Evolutionary conservation across 2,329 filamentous ascomycete species (phyloP), one percentile per base, ranked within the genome.

Genomic region (Diplodia sapinea): DNA sequence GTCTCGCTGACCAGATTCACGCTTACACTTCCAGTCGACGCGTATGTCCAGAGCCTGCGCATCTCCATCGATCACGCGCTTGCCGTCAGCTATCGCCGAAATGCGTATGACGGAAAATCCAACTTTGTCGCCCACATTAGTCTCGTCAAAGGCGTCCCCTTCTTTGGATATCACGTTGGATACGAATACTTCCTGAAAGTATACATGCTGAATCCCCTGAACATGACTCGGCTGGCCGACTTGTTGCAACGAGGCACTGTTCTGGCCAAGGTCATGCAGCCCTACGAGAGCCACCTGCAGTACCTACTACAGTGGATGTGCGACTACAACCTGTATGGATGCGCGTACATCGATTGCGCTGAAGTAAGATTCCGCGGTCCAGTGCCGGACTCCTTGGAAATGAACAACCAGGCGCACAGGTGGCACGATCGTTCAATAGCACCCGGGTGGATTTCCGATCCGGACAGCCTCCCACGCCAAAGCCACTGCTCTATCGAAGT

Each of bases 241-340:
- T 84, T 99, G 57, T 83, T 99, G 51, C 89, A 92, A 20, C 93
- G 97, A 78, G 95, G 95, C 8, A 90, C 90, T 36, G 89, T 99
- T 52, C 87, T 98, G 87, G 92, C 92, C 75, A 87, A 86, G 68
- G 85, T 87, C 29, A 90, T 99, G 52, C 94, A 98, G 75, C 94
- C 95, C 0, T 96, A 95, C 75, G 95, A 99, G 79, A 93, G 92
- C 20, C 96, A 99, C 77, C 79, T 98, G 70, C 93, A 97, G 75
- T 98, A 94, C 76, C 81, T 97, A 9, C 84, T 95, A 11, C 96
- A 99, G 79, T 99, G 96, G 87, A 98, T 99, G 95, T 91, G 90
- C 71, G 96, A 99, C 78, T 99, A 96, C 82, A 99, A 97, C 76
- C 83, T 99, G 71, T 98, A 96, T 77, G 96, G 96, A 7, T 99